Evolutionary conservation across 2,329 filamentous ascomycete species (phyloP).

Genomic region (Xylariales sp.): DNA sequence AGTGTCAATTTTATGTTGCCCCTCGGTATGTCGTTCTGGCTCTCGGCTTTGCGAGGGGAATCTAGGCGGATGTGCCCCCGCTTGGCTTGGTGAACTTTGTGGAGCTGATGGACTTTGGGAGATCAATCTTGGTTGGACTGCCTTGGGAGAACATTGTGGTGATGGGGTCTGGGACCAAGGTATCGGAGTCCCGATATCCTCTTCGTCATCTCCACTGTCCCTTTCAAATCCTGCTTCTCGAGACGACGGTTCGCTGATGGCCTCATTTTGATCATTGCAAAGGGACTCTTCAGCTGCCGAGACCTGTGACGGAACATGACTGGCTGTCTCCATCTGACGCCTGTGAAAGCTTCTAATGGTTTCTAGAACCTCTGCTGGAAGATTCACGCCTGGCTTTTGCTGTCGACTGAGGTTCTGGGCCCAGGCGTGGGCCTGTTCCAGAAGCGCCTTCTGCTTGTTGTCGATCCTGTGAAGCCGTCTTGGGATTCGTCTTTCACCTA

Average conservation of each 20-base stretch:
- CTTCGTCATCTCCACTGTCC: too few relatives aligned
- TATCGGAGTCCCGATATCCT: neutral
- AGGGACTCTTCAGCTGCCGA: neutral
- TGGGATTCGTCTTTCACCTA: conserved; percentile 31
- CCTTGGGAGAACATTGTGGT: conserved; percentile 7
- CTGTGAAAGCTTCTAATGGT: conserved; percentile 18
- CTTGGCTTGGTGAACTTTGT: neutral
- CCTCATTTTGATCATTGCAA: neutral
- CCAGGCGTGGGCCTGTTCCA: conserved; percentile 40
- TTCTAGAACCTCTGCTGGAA: conserved; percentile 28
- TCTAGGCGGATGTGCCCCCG: neutral
- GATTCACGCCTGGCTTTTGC: conserved; percentile 22
- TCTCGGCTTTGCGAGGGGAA: neutral
- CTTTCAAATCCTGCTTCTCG: too few relatives aligned
- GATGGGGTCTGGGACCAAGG: conserved; percentile 13
- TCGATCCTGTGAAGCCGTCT: conserved; percentile 40
- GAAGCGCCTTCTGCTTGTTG: conserved; percentile 42
- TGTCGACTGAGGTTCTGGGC: conserved; percentile 17
- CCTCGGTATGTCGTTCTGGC: neutral
- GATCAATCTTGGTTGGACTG: neutral
- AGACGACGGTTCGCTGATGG: neutral
- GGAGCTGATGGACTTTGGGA: neutral
- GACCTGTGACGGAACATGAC: too few relatives aligned
- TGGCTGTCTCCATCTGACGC: too few relatives aligned
- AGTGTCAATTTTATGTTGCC: neutral